Evolutionary conservation across 192 early-diverging fungal genomes (phyloP).

Genomic region (Backusella macrospora): DNA sequence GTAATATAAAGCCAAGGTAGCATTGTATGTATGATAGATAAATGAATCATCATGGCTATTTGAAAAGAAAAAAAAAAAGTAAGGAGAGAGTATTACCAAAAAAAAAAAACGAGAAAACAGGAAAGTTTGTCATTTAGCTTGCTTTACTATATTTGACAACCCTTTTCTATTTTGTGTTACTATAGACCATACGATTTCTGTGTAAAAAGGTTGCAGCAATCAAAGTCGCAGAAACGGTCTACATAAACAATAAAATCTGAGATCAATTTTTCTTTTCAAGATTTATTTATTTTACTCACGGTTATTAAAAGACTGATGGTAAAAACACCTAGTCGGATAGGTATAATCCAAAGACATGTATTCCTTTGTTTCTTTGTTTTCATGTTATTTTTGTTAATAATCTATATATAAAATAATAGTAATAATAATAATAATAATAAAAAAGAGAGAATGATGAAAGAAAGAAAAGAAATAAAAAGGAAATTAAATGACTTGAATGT

Average conservation of each 20-base stretch:
- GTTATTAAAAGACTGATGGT: constrained; percentile 25
- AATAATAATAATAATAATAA: background rate
- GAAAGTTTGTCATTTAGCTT: constrained; percentile 5
- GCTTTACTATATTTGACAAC: background rate
- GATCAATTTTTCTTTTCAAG: background rate
- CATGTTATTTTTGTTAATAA: too few relatives aligned
- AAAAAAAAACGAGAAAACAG: too few relatives aligned
- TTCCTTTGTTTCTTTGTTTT: constrained; percentile 19
- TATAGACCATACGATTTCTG: constrained; percentile 36
- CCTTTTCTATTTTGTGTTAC: background rate
- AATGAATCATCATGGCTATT: constrained; percentile 42
- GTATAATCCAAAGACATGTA: constrained; percentile 36
- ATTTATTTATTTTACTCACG: constrained; percentile 16
- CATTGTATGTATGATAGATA: constrained; percentile 21
- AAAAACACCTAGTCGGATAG: constrained; percentile 23
- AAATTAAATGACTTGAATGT: background rate
- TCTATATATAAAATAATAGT: background rate
- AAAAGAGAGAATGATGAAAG: background rate
- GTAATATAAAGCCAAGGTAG: constrained; percentile 38
- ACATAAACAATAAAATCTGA: constrained; percentile 16
- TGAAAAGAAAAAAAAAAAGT: background rate
- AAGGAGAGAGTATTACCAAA: background rate
- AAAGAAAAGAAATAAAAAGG: background rate
- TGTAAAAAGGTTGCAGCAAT: constrained; percentile 34
- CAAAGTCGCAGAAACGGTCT: constrained; percentile 18